Evolutionary conservation across 2,329 filamentous ascomycete genomes (phyloP), one percentile per base, ranked within the genome.

Genomic region (Penicillium sp.): DNA sequence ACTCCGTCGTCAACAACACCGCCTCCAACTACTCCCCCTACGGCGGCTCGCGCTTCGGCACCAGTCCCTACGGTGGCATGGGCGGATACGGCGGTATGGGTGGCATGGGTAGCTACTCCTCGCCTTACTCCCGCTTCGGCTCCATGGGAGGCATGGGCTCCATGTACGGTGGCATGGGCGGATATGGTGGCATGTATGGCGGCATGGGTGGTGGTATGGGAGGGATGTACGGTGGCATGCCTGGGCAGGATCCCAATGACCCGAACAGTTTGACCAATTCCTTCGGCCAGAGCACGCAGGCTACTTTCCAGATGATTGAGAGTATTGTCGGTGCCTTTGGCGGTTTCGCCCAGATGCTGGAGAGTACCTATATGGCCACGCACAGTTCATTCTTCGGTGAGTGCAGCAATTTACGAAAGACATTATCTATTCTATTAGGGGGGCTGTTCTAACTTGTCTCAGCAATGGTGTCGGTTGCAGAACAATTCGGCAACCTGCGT

Each of bases 341-440:
- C 17, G 94, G 95, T 0, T 97, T 99, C 69, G 91, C 95, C 10
- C 94, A 99, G 78, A 99, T 99, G 94, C 82, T 99, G 23, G 94
- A 99, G 76, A 97, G 94, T 78, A 97, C 94, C 9, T 99, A 97
- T 67, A 99, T 99, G 95, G 94, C 95, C 24, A 99, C 94, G 0
- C 94, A 99, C 74, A 97, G 92, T 5, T 96, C 91, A 47, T 99
- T 99, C 75, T 99, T 97, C 67, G 92, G 91, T 96, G 83, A 66
- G 88, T 75, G n/a, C n/a, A n/a, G n/a, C n/a, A n/a, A n/a, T n/a
- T n/a, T n/a, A n/a, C n/a, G n/a, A n/a, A n/a, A n/a, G n/a, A n/a
- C n/a, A n/a, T n/a, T n/a, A n/a, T n/a, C n/a, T n/a, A n/a, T n/a
- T n/a, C n/a, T n/a, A n/a, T n/a, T n/a, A n/a, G n/a, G n/a, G n/a